These are phyloP conservation scores for Penicillium sp. DNA, from an alignment of 2,329 filamentous ascomycete genomes.

Conservation along the genomic window DNA sequence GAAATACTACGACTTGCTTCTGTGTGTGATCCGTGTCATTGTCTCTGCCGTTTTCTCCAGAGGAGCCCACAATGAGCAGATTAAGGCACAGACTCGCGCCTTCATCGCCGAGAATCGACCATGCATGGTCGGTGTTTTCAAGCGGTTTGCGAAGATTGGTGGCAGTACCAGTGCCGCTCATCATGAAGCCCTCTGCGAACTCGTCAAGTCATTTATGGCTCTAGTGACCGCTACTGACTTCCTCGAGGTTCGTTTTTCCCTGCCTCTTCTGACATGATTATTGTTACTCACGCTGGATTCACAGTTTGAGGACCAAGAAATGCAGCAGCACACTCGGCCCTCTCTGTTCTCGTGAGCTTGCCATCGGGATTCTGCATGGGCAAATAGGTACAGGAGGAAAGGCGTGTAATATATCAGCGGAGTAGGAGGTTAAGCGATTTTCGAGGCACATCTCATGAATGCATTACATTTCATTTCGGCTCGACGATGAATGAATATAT, in stretches of 20 bases:
- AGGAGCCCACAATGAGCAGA: conserved; percentile 77
- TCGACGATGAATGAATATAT: conserved; percentile 1
- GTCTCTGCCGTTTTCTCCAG: conserved; percentile 80
- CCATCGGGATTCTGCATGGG: not conserved
- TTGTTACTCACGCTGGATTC: conserved; percentile 23
- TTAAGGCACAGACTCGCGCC: conserved; percentile 72
- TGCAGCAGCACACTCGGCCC: conserved; percentile 38
- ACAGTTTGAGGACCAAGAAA: conserved; percentile 53
- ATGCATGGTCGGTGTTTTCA: conserved; percentile 87
- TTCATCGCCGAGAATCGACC: conserved; percentile 85
- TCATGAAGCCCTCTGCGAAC: conserved; percentile 70
- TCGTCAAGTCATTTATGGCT: conserved; percentile 84
- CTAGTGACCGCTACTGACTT: conserved; percentile 84
- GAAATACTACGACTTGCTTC: conserved; percentile 83
- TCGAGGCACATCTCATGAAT: conserved; percentile 18
- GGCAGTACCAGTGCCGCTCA: conserved; percentile 53
- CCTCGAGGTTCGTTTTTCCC: conserved; percentile 71
- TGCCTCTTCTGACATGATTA: not conserved
- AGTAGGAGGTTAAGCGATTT: conserved; percentile 30
- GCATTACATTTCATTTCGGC: conserved; percentile 15
- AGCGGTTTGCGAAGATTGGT: conserved; percentile 82
- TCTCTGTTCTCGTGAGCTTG: conserved; percentile 43
- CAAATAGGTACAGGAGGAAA: conserved; percentile 8
- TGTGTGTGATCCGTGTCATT: conserved; percentile 80
- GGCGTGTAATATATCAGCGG: conserved; percentile 31